These are phyloP conservation scores for Exophiala sp. DNA, from an alignment of 2,329 filamentous ascomycete species.

Conservation along the genomic window DNA sequence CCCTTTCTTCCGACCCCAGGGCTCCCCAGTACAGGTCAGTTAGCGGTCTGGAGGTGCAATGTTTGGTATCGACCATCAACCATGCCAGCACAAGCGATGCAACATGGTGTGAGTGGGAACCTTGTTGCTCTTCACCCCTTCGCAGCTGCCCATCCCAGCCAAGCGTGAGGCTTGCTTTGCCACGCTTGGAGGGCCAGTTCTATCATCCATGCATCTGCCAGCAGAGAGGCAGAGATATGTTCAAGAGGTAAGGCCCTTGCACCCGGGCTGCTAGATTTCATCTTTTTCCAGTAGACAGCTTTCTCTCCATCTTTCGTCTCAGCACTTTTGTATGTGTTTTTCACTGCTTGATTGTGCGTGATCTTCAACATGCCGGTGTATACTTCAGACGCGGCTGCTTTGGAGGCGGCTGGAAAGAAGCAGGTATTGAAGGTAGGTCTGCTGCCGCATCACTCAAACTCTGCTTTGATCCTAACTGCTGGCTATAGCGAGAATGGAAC, in stretches of 20 bases:
- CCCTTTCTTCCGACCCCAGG: not conserved
- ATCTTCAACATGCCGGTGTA: constrained; percentile 15
- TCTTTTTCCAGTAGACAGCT: not conserved
- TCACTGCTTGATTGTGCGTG: not conserved
- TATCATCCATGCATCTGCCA: constrained; percentile 5
- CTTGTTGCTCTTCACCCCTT: not conserved
- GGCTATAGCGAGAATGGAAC: constrained; percentile 21
- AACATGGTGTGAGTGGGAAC: not conserved
- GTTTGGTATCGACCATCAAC: not conserved
- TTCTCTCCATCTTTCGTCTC: constrained; percentile 3
- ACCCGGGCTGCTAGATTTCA: not conserved
- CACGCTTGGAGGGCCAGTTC: constrained; percentile 9
- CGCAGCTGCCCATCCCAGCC: constrained; percentile 8
- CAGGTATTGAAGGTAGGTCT: constrained; percentile 18
- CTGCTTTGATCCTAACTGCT: constrained; percentile 2
- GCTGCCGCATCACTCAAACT: not conserved
- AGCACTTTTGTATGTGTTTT: not conserved
- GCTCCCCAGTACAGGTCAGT: not conserved
- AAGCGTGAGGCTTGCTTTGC: constrained; percentile 12
- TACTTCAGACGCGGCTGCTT: constrained; percentile 19
- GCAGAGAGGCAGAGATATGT: not conserved
- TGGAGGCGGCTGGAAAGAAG: constrained; percentile 22
- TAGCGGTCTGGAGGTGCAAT: not conserved
- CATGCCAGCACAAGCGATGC: constrained; percentile 2
- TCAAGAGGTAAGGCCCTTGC: constrained; percentile 7